Base-by-base conservation (phyloP, 2,329 filamentous ascomycete species). In the Hypoxylon sp. region DNA sequence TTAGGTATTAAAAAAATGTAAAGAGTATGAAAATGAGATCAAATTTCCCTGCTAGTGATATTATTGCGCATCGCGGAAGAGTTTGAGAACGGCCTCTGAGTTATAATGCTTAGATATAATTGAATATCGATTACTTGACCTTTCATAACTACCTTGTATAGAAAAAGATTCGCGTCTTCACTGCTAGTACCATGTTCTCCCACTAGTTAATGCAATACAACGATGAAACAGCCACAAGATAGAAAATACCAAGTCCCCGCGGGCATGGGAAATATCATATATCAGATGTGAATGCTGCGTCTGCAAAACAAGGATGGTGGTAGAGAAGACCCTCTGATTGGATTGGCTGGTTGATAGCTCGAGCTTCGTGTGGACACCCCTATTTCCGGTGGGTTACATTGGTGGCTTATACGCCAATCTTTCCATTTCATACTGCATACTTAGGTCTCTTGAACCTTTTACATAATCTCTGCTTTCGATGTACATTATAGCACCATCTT, bases 241-340 rank as follows among this genome's bases (percentile, higher is more conserved):
- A 24, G 6, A 11, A 1, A 24, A 26, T 11, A 24, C 4, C 4
- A 26, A 46, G 15, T 26, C 19, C 8, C 3, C 41, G 17, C 13
- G n/a, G 13, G 10, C 13, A 44, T 44, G 17, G 19, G 17, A 44
- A 20, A 11, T 20, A 20, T 22, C 19, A 11, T 19, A 22, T 8
- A 20, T 46, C 19, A 6, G 22, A 22, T 20, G 11, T 20, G 39
- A 39, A 11, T 26, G 10, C 17, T n/a, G 32, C 19, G 32, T 41
- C 13, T 41, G 49, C 6, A 17, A 28, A 37, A 22, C 34, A 24
- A 37, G 49, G 28, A 24, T 50, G 30, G 48, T 50, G 48, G 48
- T 37, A 17, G 13, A 19, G 20, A 28, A 34, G 28, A 30, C 7
- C 15, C 17, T 24, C 6, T 41, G 22, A 52, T 52, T 39, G 34